Evolutionary conservation across 352 stramenopile species (phyloP).

Genomic region (Pythium volutum): DNA sequence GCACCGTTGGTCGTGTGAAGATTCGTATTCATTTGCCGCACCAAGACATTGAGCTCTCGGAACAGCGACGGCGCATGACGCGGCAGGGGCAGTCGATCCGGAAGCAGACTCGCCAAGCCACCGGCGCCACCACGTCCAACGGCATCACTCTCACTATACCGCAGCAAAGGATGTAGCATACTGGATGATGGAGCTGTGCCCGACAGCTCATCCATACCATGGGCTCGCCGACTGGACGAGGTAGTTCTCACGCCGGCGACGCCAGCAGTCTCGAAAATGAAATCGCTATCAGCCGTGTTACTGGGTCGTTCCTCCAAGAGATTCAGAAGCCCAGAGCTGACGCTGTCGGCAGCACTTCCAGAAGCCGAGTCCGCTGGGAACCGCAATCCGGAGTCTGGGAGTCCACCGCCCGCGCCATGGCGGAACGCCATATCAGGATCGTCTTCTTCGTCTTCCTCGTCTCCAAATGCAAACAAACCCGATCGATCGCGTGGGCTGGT

Average conservation of each 20-base stretch:
- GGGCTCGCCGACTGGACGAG: background rate
- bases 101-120: conserved; percentile 14
- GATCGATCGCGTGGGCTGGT: conserved; percentile 4
- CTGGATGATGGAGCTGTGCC: background rate
- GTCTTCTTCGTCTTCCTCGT: conserved; percentile 34
- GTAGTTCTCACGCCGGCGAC: background rate
- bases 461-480: conserved; percentile 27
- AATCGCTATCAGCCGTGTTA: conserved; percentile 17
- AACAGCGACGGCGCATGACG: conserved; percentile 66
- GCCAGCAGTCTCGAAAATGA: conserved; percentile 31
- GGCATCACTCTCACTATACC: conserved; percentile 10
- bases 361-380: background rate
- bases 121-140: conserved; percentile 9
- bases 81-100: conserved; percentile 47
- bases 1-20: conserved; percentile 35
- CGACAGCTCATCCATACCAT: background rate
- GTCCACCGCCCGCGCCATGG: background rate
- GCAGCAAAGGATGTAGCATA: conserved; percentile 21
- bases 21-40: conserved; percentile 74
- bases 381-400: background rate
- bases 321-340: conserved; percentile 18
- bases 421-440: conserved; percentile 31
- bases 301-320: conserved; percentile 18
- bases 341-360: background rate
- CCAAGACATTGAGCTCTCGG: conserved; percentile 70